phyloP scores from a whole-genome alignment of 2,329 filamentous ascomycete species.

The Sporothrix luriei region DNA sequence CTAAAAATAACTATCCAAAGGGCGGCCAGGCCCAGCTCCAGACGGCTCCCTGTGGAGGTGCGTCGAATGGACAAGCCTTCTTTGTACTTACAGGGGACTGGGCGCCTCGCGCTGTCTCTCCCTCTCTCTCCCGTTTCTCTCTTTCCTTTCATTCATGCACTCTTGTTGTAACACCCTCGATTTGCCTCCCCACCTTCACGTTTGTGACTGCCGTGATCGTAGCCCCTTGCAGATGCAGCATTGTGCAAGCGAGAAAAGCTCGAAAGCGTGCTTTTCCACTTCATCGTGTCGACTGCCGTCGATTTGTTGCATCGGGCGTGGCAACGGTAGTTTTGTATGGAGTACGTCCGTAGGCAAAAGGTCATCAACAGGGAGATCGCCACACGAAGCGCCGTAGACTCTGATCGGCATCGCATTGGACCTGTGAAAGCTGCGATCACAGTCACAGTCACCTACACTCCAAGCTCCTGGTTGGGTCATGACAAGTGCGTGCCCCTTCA shows the following conservation, averaged over 20 bases:
- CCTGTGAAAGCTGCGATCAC: neutral
- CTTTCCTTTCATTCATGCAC: neutral
- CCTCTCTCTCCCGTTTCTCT: neutral
- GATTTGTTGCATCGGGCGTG: neutral
- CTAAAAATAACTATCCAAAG: slow-evolving; percentile 21
- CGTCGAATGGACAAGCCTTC: neutral
- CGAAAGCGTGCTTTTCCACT: too few relatives aligned
- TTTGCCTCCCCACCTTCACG: neutral
- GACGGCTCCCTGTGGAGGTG: neutral
- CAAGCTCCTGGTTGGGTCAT: neutral
- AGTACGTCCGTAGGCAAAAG: too few relatives aligned
- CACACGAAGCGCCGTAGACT: neutral
- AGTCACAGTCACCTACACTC: neutral
- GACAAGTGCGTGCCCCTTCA: too few relatives aligned
- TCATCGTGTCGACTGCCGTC: neutral
- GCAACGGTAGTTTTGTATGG: neutral
- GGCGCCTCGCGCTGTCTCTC: neutral
- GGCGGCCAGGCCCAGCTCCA: neutral
- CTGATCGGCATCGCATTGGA: neutral
- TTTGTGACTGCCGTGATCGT: slow-evolving; percentile 13
- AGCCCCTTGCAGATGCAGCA: slow-evolving; percentile 26
- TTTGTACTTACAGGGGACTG: neutral
- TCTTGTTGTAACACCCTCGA: neutral
- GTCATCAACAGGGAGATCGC: too few relatives aligned
- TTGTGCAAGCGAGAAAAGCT: neutral